Conservation (phyloP, 2,329 filamentous ascomycete genomes). For the Colletotrichum tanaceti region DNA sequence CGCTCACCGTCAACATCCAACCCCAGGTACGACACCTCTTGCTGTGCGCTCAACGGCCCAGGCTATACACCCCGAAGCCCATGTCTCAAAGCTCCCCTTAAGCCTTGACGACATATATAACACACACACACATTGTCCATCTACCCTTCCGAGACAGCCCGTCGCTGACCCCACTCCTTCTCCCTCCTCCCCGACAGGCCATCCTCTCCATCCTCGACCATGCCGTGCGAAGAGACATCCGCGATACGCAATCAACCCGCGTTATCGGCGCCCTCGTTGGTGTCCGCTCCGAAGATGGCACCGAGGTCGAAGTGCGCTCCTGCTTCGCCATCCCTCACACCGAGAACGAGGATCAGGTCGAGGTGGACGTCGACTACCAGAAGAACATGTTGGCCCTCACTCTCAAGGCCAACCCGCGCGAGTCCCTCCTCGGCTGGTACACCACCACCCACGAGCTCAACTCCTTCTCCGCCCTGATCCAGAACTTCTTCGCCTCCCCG, state of each 20-base stretch:
- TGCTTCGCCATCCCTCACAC: conserved; percentile 99
- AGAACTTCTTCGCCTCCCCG: conserved; percentile 98
- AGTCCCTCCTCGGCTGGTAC: conserved; percentile 97
- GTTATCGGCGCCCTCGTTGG: conserved; percentile 97
- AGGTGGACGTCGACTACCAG: conserved; percentile 99
- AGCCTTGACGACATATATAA: conserved; percentile 7
- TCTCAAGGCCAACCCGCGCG: conserved; percentile 92
- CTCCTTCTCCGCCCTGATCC: conserved; percentile 97
- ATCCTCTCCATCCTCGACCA: conserved; percentile 89
- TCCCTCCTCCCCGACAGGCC: conserved; percentile 56
- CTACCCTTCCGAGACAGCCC: conserved; percentile 2
- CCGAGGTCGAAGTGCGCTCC: conserved; percentile 94
- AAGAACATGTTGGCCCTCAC: conserved; percentile 98
- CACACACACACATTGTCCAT: background rate
- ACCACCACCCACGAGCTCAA: conserved; percentile 97
- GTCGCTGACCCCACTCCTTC: conserved; percentile 23
- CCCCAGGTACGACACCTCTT: conserved; percentile 77
- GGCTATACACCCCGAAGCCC: conserved; percentile 10
- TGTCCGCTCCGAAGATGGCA: conserved; percentile 93
- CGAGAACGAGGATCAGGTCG: conserved; percentile 97
- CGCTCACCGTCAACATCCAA: conserved; percentile 93
- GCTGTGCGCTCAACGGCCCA: conserved; percentile 20
- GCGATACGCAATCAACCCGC: conserved; percentile 85
- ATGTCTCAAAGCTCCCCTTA: conserved; percentile 11
- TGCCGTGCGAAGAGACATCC: conserved; percentile 84